Conservation (phyloP, 805 yeast genomes). For the Candida palmyrensis region DNA sequence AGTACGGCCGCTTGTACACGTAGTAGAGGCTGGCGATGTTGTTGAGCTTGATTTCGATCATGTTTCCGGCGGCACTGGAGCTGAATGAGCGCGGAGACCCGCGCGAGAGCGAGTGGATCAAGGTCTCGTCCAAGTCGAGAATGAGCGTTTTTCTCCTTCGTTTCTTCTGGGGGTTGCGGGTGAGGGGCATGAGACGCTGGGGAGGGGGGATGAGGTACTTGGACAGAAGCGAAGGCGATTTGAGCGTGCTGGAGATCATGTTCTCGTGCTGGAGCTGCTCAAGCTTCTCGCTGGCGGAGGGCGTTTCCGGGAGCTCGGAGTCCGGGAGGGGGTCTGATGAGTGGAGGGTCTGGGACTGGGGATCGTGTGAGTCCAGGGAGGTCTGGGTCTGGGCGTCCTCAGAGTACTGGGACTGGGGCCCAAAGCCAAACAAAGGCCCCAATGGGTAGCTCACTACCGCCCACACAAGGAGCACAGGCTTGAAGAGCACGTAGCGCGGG, state of each 20-base stretch:
- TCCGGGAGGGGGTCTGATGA: no score
- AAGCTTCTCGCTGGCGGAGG: constrained; percentile 22
- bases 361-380: neutral
- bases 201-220: constrained; percentile 44
- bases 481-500: constrained; percentile 46
- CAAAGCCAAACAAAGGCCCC: constrained; percentile 14
- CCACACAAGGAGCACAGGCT: constrained; percentile 49
- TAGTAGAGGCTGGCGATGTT: constrained; percentile 77
- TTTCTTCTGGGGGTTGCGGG: constrained; percentile 33
- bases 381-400: neutral
- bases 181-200: constrained; percentile 36
- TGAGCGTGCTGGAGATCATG: constrained; percentile 33
- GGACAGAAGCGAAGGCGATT: constrained; percentile 37
- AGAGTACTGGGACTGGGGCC: neutral
- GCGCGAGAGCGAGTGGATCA: constrained; percentile 85
- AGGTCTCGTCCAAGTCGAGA: constrained; percentile 88
- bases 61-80: constrained; percentile 40
- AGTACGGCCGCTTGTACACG: constrained; percentile 88
- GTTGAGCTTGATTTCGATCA: constrained; percentile 74
- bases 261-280: constrained; percentile 37
- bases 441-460: constrained; percentile 54
- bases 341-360: no score
- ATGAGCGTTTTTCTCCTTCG: constrained; percentile 62
- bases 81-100: constrained; percentile 44
- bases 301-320: neutral